Conservation (phyloP, 2,329 filamentous ascomycete species). For the Mariannaea sp. region DNA sequence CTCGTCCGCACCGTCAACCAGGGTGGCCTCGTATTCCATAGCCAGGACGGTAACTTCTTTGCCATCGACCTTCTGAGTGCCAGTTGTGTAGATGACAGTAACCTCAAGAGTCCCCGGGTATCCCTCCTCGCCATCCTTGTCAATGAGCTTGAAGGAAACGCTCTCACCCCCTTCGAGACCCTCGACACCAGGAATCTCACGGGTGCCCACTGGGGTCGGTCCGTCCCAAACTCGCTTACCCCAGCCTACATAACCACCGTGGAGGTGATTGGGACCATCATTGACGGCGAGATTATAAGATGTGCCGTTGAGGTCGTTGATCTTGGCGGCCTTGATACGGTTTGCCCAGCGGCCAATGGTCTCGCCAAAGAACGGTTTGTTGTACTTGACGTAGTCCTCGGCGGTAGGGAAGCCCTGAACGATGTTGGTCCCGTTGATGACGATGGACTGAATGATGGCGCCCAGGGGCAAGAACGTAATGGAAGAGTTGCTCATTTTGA, state of each 20-base stretch:
- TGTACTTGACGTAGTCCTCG: slow-evolving; percentile 75
- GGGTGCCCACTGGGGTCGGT: slow-evolving; percentile 63
- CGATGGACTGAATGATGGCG: slow-evolving; percentile 81
- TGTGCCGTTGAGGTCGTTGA: slow-evolving; percentile 73
- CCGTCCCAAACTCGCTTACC: slow-evolving; percentile 79
- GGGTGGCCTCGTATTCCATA: slow-evolving; percentile 87
- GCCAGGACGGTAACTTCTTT: slow-evolving; percentile 73
- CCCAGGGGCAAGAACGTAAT: slow-evolving; percentile 75
- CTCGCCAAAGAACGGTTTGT: slow-evolving; percentile 84
- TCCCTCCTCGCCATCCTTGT: slow-evolving; percentile 83
- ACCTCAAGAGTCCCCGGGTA: slow-evolving; percentile 86
- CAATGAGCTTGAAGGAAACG: slow-evolving; percentile 68
- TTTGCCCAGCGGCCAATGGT: slow-evolving; percentile 89
- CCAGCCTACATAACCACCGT: slow-evolving; percentile 78
- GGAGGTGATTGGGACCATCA: slow-evolving; percentile 75
- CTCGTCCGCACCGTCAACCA: slow-evolving; percentile 81
- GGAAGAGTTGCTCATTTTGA: slow-evolving; percentile 51
- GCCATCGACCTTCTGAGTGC: slow-evolving; percentile 65
- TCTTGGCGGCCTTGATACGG: slow-evolving; percentile 73
- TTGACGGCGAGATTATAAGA: slow-evolving; percentile 75
- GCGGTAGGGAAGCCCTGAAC: slow-evolving; percentile 83
- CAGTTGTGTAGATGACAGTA: slow-evolving; percentile 77
- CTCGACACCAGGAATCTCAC: slow-evolving; percentile 55
- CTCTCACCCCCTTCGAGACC: slow-evolving; percentile 65
- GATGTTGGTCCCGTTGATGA: slow-evolving; percentile 79